Evolutionary conservation across 2,329 filamentous ascomycete genomes (phyloP), one percentile per base, ranked within the genome.

Genomic region (Aspergillus jensenii): DNA sequence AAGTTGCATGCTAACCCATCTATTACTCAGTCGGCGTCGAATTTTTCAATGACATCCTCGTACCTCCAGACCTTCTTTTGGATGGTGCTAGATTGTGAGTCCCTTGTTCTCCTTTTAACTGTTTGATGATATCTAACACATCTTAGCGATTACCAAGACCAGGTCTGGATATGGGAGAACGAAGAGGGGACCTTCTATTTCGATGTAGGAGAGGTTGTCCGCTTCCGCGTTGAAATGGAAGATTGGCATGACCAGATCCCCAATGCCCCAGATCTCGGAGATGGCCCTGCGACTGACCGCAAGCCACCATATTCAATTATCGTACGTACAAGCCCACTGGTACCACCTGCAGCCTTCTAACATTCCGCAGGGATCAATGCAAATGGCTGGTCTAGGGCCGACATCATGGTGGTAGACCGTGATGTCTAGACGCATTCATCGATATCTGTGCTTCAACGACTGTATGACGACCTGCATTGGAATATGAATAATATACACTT

Each of bases 1-100:
- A 12, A 31, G 11, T 6, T 46, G 15, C 21, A 31, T 39, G 14
- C 17, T 27, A 49, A 45, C 59, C 71, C 56, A 71, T 25, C 6
- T 35, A 50, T 51, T n/a, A 23, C 17, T 17, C 60, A 89, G 87
- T 98, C 59, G 87, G 87, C 49, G 88, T 93, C 4, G 91, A 96
- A 62, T 99, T 99, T 74, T 99, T 97, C 67, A 90, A 93, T 66
- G 93, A 98, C 62, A 91, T 99, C 33, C 88, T 91, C 59, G 86
- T 98, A 62, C 91, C 84, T 1, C 86, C 84, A 37, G 83, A 87
- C 55, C 86, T 90, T 62, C 81, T 96, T 4, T 90, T 92, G 40
- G 85, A 90, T 27, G 87, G 86, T n/a, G 86, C 87, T 25, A 83
- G 85, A 71, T 96, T 90, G 89, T 92, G 87, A 78, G 25, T 14